Percentiles rank a stretch among this genome's conserved stretches.
Evolutionary conservation across 768 basidiomycete species (phyloP).

Genomic region (Polyporus arcularius): DNA sequence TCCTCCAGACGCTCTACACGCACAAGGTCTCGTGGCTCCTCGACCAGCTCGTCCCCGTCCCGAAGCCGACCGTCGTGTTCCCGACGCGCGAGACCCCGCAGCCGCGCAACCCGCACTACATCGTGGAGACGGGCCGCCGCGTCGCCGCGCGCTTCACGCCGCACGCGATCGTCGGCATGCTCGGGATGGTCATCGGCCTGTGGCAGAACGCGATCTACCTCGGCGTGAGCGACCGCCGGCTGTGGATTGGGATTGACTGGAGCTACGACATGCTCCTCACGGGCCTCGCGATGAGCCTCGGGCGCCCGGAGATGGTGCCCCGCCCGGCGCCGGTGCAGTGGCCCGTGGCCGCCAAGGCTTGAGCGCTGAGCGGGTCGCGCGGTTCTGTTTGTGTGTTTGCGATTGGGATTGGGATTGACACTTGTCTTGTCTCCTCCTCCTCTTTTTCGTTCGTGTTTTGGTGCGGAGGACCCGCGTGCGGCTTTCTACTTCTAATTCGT

Average conservation of each 20-base stretch:
- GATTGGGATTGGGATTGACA: too few relatives aligned
- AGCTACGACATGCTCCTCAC: conserved; percentile 70
- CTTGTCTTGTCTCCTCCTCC: not conserved
- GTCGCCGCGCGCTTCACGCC: conserved; percentile 30
- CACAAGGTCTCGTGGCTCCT: conserved; percentile 62
- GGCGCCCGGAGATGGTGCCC: conserved; percentile 12
- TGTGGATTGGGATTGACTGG: conserved; percentile 69
- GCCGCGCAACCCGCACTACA: conserved; percentile 24
- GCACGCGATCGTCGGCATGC: conserved; percentile 49
- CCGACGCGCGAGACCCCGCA: conserved; percentile 19
- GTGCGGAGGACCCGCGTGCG: conserved; percentile 10
- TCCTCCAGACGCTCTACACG: conserved; percentile 70
- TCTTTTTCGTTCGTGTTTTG: conserved; percentile 10
- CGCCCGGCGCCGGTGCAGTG: conserved; percentile 7
- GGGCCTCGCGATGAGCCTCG: conserved; percentile 38
- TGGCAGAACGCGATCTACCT: conserved; percentile 74
- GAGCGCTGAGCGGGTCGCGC: not conserved
- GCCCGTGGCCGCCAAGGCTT: not conserved
- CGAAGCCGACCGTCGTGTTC: conserved; percentile 28
- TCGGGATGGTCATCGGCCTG: conserved; percentile 57
- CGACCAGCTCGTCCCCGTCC: conserved; percentile 59
- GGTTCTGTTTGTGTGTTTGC: not conserved
- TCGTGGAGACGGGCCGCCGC: conserved; percentile 22
- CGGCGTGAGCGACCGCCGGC: conserved; percentile 62
- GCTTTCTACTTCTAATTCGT: not conserved